Evolutionary conservation across 2,329 filamentous ascomycete species (phyloP).

Genomic region (Stemphylium lycopersici): DNA sequence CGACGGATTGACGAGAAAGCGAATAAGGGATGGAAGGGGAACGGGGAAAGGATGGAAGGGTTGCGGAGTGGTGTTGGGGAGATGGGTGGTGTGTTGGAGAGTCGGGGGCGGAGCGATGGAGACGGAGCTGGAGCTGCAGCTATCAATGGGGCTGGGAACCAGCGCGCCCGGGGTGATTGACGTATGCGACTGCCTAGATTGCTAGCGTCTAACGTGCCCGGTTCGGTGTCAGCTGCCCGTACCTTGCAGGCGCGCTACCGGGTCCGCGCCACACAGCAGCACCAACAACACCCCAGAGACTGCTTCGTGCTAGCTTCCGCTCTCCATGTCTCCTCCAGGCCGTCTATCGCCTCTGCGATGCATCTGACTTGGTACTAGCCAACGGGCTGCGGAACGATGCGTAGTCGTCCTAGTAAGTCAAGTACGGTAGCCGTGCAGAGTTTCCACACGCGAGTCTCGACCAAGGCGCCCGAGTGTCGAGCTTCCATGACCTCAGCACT

Average conservation of each 20-base stretch:
- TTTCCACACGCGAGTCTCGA: not conserved
- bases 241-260: no score
- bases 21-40: constrained; percentile 9
- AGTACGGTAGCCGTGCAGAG: not conserved
- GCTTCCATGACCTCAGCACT: constrained; percentile 13
- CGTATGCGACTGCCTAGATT: constrained; percentile 14
- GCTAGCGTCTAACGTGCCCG: constrained; percentile 17
- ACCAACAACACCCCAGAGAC: not conserved
- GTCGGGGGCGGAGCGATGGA: constrained; percentile 8
- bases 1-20: constrained; percentile 7
- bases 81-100: constrained; percentile 8
- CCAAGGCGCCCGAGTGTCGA: not conserved
- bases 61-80: constrained; percentile 7
- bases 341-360: not conserved
- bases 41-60: constrained; percentile 14
- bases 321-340: not conserved
- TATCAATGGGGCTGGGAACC: constrained; percentile 16
- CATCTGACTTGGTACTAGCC: not conserved
- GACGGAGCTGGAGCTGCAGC: constrained; percentile 19
- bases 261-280: constrained; percentile 1
- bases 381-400: no score
- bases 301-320: not conserved
- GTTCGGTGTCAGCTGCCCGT: constrained; percentile 1
- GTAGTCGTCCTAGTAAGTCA: not conserved
- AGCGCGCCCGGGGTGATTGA: constrained; percentile 14